A percentile compares a stretch with the other conserved stretches of the same genome.
Conservation (phyloP, 345 rosid genomes). For the Turritis glabra region DNA sequence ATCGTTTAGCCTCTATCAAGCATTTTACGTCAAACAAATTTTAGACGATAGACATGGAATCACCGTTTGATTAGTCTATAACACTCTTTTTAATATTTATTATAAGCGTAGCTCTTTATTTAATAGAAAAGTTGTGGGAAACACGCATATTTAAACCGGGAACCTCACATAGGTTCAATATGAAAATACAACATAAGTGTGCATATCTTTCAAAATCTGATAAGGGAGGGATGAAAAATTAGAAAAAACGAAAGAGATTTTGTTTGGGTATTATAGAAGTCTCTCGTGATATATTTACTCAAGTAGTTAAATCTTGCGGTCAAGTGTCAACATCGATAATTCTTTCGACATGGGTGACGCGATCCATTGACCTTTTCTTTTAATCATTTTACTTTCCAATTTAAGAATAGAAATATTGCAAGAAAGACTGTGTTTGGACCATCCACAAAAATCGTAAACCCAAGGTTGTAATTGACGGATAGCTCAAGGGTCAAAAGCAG, state of each 20-base stretch:
- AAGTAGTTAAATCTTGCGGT: constrained; percentile 14
- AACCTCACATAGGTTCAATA: not conserved
- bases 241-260: not conserved
- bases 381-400: not conserved
- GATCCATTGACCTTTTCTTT: constrained; percentile 25
- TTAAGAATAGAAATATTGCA: not conserved
- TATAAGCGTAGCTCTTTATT: too few species aligned
- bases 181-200: not conserved
- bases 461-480: constrained; percentile 10
- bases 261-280: not conserved
- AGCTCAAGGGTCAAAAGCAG: constrained; percentile 1
- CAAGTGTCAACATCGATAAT: not conserved
- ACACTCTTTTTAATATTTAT: too few species aligned
- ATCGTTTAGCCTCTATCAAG: too few species aligned
- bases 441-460: too few species aligned
- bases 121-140: not conserved
- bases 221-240: not conserved
- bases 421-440: not conserved
- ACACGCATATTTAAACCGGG: not conserved
- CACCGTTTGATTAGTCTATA: too few species aligned
- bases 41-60: too few species aligned
- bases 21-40: too few species aligned
- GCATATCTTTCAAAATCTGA: constrained; percentile 2
- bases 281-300: not conserved
- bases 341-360: not conserved